Base-by-base conservation (phyloP, 768 basidiomycete genomes). In the Hericium rajendrae region DNA sequence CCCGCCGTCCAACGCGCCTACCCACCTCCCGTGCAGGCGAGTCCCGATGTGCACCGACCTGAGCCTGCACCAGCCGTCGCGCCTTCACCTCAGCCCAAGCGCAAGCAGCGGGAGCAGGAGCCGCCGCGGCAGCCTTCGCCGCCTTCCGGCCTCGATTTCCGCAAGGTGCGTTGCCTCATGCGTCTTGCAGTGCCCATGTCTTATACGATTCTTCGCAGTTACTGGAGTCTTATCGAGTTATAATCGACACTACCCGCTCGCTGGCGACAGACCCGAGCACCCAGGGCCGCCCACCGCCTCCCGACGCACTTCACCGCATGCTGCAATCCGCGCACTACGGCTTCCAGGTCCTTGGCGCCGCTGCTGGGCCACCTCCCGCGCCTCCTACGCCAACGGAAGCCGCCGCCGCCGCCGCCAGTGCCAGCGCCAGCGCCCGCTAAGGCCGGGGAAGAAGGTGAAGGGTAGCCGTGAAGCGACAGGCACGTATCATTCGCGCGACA, bases 291-390 rank as follows among this genome's bases (percentile, higher is more conserved):
- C 60, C 64, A 54, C 54, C 66, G 59, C 53, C 53, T 57, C 38
- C 66, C 63, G 61, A 65, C 12, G 51, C 71, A 18, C 65, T 78
- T n/a, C 78, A 78, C 11, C 72, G 71, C 57, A 75, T 78, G 72
- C 39, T 71, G 51, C 75, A 76, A 62, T 74, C 77, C 38, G 77
- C 78, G 39, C 66, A 63, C 57, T 70, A 69, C 57, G 73, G 77
- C 41, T 61, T 60, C 43, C 71, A 73, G 60, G 70, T 78, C 69
- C 65, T 84, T n/a, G 77, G 79, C 48, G 69, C 77, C n/a, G 70
- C 70, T 0, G 51, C 60, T 10, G 40, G 63, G 5, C 48, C 60
- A 26, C 53, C 51, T 58, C 64, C 55, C 62, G 62, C n/a, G 22
- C 49, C 38, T 28, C 43, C 46, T 6, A 53, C 54, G 6, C 38